Conservation (phyloP, 495 filamentous ascomycete genomes). For the Podospora sp. region DNA sequence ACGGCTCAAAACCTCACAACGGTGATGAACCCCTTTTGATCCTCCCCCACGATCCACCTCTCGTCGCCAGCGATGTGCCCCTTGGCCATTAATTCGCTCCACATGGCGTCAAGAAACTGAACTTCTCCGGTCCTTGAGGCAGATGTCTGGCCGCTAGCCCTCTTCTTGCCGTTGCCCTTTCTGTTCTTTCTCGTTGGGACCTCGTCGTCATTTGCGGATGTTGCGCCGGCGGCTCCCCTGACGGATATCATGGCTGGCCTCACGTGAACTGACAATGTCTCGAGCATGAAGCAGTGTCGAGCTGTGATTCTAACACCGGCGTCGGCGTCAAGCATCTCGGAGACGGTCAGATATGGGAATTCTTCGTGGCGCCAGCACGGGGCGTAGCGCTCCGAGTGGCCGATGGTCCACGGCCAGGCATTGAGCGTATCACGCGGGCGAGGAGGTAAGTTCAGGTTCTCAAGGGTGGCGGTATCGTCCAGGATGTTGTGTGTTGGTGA, state of each 20-base stretch:
- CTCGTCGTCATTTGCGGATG: neutral
- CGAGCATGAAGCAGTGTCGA: slow-evolving; percentile 55
- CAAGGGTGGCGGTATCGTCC: neutral
- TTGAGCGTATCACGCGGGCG: neutral
- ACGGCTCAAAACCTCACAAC: slow-evolving; percentile 55
- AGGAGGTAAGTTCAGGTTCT: neutral
- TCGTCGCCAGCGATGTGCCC: slow-evolving; percentile 66
- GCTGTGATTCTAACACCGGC: slow-evolving; percentile 60
- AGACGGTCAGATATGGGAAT: slow-evolving; percentile 58
- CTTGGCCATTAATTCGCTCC: slow-evolving; percentile 54
- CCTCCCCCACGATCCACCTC: slow-evolving; percentile 64
- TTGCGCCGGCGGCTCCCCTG: slow-evolving; percentile 6
- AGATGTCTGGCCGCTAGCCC: slow-evolving; percentile 22
- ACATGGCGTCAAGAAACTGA: slow-evolving; percentile 48
- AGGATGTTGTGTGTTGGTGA: neutral
- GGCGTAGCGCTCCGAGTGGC: slow-evolving; percentile 31
- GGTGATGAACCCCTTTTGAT: slow-evolving; percentile 53
- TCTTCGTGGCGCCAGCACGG: slow-evolving; percentile 60
- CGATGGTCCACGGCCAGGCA: slow-evolving; percentile 1
- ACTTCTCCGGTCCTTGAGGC: slow-evolving; percentile 35
- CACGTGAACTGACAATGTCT: slow-evolving; percentile 38
- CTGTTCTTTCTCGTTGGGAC: neutral
- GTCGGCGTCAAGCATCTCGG: slow-evolving; percentile 54
- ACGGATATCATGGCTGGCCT: slow-evolving; percentile 29
- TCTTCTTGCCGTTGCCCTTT: slow-evolving; percentile 1